Evolutionary conservation across 192 early-diverging fungal species (phyloP), one percentile per base, ranked within the genome.

Genomic region (Backusella sp.): DNA sequence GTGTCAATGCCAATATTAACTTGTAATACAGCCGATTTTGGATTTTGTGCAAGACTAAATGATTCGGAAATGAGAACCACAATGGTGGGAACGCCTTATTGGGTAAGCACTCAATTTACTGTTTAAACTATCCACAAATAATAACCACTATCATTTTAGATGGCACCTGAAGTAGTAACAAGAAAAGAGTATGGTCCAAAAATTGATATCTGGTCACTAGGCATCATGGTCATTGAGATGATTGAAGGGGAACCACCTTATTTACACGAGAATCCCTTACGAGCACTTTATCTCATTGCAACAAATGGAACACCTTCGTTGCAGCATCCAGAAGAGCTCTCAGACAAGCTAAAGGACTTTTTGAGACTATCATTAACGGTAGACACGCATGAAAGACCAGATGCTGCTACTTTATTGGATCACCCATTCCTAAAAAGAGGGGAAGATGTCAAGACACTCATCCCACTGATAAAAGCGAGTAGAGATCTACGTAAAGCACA

Each of bases 201-300:
- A 82, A 94, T 98, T 59, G 97, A 99, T 80, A 91, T 99, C 59
- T 99, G 97, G 97, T 96, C 95, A 14, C 80, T 97, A 36, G 97
- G 97, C 3, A 97, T 98, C 83, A 97, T 98, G 95, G 92, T 93
- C 8, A 97, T 99, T 73, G 97, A 99, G 80, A 98, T 98, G 96
- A 87, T 98, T 56, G 97, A 99, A 82, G 96, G 96, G 12, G 95
- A 99, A 78, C 97, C 97, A 68, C 97, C 97, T 35, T 99, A 99
- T 84, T 82, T 99, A 46, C 92, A 99, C 68, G 96, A 97, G 75
- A 93, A 97, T 77, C 96, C 97, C 5, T 83, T 97, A 34, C 86
- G 92, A 59, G 96, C 96, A 5, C 82, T 98, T 53, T 97, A 96
- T 76, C 79, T 98, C 76, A 98, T 98, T 88, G 96, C 96, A 5